Evolutionary conservation across 352 stramenopile genomes (phyloP).

Genomic region (Globisporangium barbulae): DNA sequence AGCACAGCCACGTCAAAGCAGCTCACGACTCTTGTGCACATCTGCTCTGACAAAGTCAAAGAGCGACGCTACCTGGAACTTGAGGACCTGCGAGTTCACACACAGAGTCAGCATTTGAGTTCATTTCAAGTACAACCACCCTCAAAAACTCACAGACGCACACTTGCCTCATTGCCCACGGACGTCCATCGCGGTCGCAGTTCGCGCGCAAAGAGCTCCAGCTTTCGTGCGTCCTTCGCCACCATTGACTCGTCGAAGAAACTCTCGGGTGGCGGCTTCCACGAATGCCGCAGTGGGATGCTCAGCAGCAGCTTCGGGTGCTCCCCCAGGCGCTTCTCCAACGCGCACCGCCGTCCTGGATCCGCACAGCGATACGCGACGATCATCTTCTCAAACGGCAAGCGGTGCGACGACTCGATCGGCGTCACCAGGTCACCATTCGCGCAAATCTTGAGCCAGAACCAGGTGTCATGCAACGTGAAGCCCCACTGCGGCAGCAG

Average conservation of each 20-base stretch:
- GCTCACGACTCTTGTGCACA: neutral
- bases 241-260: slow-evolving; percentile 36
- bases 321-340: slow-evolving; percentile 31
- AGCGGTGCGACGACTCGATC: slow-evolving; percentile 51
- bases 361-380: slow-evolving; percentile 40
- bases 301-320: slow-evolving; percentile 46
- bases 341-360: slow-evolving; percentile 9
- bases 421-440: slow-evolving; percentile 58
- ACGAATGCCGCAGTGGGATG: slow-evolving; percentile 71
- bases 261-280: slow-evolving; percentile 64
- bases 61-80: slow-evolving; percentile 36
- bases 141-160: neutral
- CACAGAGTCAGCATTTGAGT: slow-evolving; percentile 2
- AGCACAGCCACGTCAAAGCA: neutral
- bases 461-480: slow-evolving; percentile 55
- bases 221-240: slow-evolving; percentile 19
- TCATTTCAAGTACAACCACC: neutral
- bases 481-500: slow-evolving; percentile 63
- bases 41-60: slow-evolving; percentile 11
- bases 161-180: slow-evolving; percentile 53
- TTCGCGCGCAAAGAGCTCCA: slow-evolving; percentile 70
- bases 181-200: slow-evolving; percentile 57
- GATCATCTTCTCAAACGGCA: slow-evolving; percentile 66
- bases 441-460: slow-evolving; percentile 69
- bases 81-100: slow-evolving; percentile 35